Base-by-base conservation (phyloP, 352 stramenopile genomes). In the Pythium sukuiense region DNA sequence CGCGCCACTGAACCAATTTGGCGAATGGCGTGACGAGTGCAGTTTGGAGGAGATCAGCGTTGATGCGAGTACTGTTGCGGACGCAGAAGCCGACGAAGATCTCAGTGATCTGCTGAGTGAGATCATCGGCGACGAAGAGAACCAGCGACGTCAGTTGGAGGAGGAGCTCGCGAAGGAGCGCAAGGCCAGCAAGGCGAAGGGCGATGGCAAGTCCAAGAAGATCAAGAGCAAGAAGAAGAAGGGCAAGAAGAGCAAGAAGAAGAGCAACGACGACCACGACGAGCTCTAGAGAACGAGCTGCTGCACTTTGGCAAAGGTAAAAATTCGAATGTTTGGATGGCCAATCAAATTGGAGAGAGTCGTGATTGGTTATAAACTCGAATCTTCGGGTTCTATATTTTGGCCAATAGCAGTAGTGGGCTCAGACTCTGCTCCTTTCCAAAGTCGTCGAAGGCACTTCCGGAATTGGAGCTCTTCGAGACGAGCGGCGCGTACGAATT, bases 71-170 rank as follows among this genome's bases (percentile, higher is more conserved):
- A 65, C 33, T 32, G 56, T 30, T 32, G 68, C 56, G 2, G 45
- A 50, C 12, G 73, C 70, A 8, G 79, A 90, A 30, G 79, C 86
- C 26, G 76, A 87, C 13, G 80, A 88, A 53, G 77, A 87, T 13
- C 56, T 91, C 16, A 73, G 77, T 0, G 85, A 90, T 32, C 71
- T 94, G 52, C 61, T 94, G 53, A 87, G 72, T 26, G 85, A 94
- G 55, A 94, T 94, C 32, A 65, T 90, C 9, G 79, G 66, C 3
- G 85, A 92, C 11, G 85, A 92, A 69, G 76, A 86, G 48, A 70
- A 81, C 35, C 76, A 90, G 41, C 77, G 76, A 14, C 76, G 81
- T 30, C 39, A 80, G 58, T 53, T 88, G 24, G 81, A 88, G 32
- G 83, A 82, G 16, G 72, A 81, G 20, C 61, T 88, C 2, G 72